phyloP scores from a whole-genome alignment of 2,329 filamentous ascomycete species.

The Beauveria scarabaeidicola region DNA sequence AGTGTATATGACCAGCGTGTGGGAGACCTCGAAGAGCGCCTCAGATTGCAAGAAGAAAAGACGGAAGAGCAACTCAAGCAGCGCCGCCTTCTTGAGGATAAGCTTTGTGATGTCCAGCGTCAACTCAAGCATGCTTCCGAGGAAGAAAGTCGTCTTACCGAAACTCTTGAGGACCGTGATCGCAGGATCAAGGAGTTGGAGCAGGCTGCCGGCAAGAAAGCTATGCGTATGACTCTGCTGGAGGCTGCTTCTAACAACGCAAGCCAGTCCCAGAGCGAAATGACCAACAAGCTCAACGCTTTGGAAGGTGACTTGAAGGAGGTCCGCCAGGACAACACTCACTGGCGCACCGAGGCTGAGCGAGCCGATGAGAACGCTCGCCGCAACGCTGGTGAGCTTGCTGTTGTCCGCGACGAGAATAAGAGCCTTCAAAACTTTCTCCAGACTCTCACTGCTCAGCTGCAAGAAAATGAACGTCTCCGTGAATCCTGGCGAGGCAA shows the following conservation, averaged over 20 bases:
- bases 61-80: constrained; percentile 55
- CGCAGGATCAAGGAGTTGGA: constrained; percentile 54
- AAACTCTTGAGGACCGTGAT: constrained; percentile 61
- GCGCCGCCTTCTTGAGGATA: constrained; percentile 62
- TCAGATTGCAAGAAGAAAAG: constrained; percentile 54
- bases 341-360: constrained; percentile 55
- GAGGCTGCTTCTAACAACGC: constrained; percentile 56
- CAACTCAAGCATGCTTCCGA: constrained; percentile 62
- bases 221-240: constrained; percentile 57
- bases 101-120: constrained; percentile 62
- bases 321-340: constrained; percentile 47
- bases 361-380: constrained; percentile 44
- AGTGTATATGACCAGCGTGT: constrained; percentile 53
- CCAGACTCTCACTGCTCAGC: constrained; percentile 64
- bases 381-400: constrained; percentile 40
- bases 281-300: constrained; percentile 45
- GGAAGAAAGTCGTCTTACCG: constrained; percentile 60
- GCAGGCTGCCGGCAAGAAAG: constrained; percentile 43
- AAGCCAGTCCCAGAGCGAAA: constrained; percentile 45
- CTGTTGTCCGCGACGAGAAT: constrained; percentile 48
- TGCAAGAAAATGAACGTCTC: constrained; percentile 77
- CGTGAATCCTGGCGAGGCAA: constrained; percentile 78
- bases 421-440: constrained; percentile 68
- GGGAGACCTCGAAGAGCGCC: constrained; percentile 59
- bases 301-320: constrained; percentile 48